Base-by-base conservation (phyloP, 2,329 filamentous ascomycete genomes). In the Stagonosporopsis tanaceti region DNA sequence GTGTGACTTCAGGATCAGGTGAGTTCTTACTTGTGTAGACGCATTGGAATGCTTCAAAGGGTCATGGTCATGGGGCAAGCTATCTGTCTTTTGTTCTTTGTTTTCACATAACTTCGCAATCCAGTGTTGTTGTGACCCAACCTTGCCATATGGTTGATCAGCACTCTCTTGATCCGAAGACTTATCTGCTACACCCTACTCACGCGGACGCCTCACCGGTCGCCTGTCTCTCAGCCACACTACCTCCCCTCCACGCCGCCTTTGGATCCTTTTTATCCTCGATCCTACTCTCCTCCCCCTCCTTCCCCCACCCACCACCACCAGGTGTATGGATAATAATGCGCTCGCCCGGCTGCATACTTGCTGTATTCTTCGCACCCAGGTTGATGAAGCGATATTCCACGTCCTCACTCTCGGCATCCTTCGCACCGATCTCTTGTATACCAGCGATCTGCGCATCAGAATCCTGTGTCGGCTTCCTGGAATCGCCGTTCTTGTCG, bases 271-370 rank as follows among this genome's bases (percentile, higher is more conserved):
- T 73, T 60, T 77, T 76, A 55, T 76, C 77, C 48, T 74, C 67
- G 35, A 77, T 80, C 47, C 81, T 78, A 34, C 81, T 88, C 65
- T 85, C 81, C 53, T 84, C 80, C 0, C 87, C 89, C 0, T 81
- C 78, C 37, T 76, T 77, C 0, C 90, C 90, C 89, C 90, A 94
- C 0, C 88, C 91, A 39, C 91, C 91, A 51, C 91, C 91, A 28
- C 91, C 91, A 2, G 91, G 91, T 4, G 91, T 94, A 62, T 83
- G 83, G 17, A 95, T 81, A 53, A 94, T 90, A 68, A 94, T 92
- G 6, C 90, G 80, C 71, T 95, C 91, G 0, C 91, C 91, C 0
- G 87, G 81, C 69, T 86, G 82, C 89, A 94, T 93, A 12, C 84
- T 82, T 12, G 90, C 90, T 25, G 87, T 92, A 65, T 93, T 94